phyloP scores from a whole-genome alignment of 2,329 filamentous ascomycete genomes.

The Trichophyton benhamiae region DNA sequence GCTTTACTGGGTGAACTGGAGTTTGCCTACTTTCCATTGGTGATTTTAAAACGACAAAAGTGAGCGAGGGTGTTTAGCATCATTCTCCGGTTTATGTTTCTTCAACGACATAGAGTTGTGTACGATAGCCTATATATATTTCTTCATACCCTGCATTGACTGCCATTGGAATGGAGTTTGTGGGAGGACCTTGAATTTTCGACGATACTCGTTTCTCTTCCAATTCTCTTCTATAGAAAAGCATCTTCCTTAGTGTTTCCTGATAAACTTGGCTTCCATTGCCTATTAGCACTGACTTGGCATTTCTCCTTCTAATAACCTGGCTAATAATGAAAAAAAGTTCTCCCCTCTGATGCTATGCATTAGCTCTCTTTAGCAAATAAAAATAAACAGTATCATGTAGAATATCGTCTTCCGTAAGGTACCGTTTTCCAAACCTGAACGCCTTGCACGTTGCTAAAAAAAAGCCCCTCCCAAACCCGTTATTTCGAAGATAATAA shows the following conservation, averaged over 20 bases:
- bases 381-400: not conserved
- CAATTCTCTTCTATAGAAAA: not conserved
- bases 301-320: not conserved
- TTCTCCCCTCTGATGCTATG: not conserved
- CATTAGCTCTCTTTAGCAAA: not conserved
- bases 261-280: too few relatives aligned
- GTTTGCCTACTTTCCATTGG: not conserved
- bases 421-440: not conserved
- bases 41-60: not conserved
- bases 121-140: constrained; percentile 3
- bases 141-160: not conserved
- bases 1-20: not conserved
- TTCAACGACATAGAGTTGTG: not conserved
- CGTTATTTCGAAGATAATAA: not conserved
- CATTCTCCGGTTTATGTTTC: not conserved
- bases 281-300: not conserved
- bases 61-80: not conserved
- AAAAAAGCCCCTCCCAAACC: not conserved
- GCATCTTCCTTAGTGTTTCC: too few relatives aligned
- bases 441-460: not conserved
- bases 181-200: not conserved
- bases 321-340: not conserved
- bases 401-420: not conserved
- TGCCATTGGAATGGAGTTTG: not conserved
- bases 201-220: not conserved